Conservation (phyloP, 2,329 filamentous ascomycete genomes). For the Alternaria angustiovoidea region DNA sequence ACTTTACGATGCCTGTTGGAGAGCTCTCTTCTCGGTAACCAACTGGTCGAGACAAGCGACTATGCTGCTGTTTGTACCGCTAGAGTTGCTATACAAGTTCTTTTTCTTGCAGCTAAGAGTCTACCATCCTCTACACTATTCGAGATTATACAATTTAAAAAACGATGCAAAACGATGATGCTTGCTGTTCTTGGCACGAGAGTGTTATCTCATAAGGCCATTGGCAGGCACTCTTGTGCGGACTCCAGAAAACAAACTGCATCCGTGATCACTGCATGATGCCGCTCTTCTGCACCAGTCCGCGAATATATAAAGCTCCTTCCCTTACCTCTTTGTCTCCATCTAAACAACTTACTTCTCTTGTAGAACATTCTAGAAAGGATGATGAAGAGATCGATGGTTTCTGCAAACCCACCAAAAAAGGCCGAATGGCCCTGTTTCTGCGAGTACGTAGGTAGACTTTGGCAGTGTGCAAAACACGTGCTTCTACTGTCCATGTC, state of each 20-base stretch:
- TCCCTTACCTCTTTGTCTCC: neutral
- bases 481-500: neutral
- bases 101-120: neutral
- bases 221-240: neutral
- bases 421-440: neutral
- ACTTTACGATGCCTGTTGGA: neutral
- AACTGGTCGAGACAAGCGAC: no score
- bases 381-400: rapidly evolving
- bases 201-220: neutral
- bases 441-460: neutral
- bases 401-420: neutral
- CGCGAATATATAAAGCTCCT: neutral
- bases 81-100: neutral
- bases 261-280: no score
- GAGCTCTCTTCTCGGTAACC: no score
- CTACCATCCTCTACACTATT: neutral
- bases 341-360: no score
- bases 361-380: no score
- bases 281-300: no score
- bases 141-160: neutral
- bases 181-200: neutral
- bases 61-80: neutral
- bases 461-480: no score
- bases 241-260: neutral
- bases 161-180: no score